Conservation (phyloP, 805 yeast species). For the Kuraishia borneana region DNA sequence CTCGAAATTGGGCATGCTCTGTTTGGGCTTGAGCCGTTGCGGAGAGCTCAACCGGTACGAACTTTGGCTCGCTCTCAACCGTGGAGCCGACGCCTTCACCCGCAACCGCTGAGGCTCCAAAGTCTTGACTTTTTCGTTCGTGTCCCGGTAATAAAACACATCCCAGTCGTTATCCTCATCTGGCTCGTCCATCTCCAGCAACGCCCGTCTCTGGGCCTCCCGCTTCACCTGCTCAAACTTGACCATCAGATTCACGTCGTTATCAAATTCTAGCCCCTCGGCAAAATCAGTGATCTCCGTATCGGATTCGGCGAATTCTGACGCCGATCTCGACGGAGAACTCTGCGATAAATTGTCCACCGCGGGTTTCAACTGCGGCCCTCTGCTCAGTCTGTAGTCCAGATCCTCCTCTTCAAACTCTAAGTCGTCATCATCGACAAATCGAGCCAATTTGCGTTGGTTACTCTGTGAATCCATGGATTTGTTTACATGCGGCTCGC, state of each 20-base stretch:
- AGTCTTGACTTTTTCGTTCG: conserved; percentile 2
- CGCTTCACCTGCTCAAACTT: neutral
- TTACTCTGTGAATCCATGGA: too few species aligned
- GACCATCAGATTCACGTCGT: neutral
- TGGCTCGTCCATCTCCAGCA: neutral
- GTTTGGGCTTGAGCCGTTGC: neutral
- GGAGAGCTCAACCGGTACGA: neutral
- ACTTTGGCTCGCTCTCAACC: neutral
- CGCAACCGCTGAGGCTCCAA: neutral
- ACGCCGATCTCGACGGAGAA: neutral
- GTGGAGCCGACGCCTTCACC: conserved; percentile 1
- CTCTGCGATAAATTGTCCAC: neutral
- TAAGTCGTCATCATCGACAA: neutral
- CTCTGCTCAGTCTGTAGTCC: neutral
- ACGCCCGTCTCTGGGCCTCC: neutral
- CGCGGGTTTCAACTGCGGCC: neutral
- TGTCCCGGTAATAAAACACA: conserved; percentile 3
- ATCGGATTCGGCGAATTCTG: neutral
- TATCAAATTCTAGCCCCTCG: neutral
- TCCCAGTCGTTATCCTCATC: neutral
- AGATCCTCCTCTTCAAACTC: neutral
- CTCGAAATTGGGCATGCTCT: neutral
- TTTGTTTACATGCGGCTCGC: too few species aligned
- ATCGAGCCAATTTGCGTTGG: neutral
- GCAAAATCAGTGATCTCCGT: neutral